phyloP scores from a whole-genome alignment of 352 stramenopile species.

The Thalassiosira delicatula region DNA sequence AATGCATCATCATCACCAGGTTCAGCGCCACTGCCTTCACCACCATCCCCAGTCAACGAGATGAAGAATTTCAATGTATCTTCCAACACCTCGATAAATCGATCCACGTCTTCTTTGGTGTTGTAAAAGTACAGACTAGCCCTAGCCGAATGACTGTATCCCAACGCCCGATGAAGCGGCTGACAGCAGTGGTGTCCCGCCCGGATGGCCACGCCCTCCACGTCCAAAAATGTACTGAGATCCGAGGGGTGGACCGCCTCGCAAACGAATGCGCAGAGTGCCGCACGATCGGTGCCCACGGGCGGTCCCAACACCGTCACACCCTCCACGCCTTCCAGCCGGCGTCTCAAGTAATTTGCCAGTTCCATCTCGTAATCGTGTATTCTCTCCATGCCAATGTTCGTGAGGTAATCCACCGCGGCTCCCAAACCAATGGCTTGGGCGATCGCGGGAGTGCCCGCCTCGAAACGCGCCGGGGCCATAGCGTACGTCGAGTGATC shows the following conservation, averaged over 20 bases:
- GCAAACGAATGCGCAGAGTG: constrained; percentile 85
- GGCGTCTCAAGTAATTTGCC: constrained; percentile 80
- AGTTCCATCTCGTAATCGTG: constrained; percentile 86
- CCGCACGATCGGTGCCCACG: constrained; percentile 67
- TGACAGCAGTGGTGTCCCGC: constrained; percentile 88
- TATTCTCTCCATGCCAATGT: constrained; percentile 86
- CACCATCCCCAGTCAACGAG: constrained; percentile 24
- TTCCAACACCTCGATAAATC: constrained; percentile 62
- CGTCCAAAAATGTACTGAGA: constrained; percentile 88
- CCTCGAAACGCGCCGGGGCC: constrained; percentile 86
- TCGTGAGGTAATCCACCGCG: constrained; percentile 85
- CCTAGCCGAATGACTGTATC: constrained; percentile 83
- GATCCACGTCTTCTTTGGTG: constrained; percentile 84
- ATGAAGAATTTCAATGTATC: constrained; percentile 66
- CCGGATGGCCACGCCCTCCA: constrained; percentile 88
- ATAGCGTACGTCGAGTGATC: constrained; percentile 84
- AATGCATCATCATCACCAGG: constrained; percentile 44
- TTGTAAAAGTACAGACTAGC: constrained; percentile 90
- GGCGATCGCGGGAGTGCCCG: constrained; percentile 87
- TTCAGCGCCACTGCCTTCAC: background rate
- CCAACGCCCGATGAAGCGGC: constrained; percentile 85
- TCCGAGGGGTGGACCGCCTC: constrained; percentile 86
- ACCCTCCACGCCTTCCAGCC: constrained; percentile 76
- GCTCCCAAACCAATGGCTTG: constrained; percentile 86
- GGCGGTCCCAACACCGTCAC: constrained; percentile 85